These are phyloP conservation scores for Myrica gale DNA, from an alignment of 306 rosid genomes.

Conservation along the genomic window DNA sequence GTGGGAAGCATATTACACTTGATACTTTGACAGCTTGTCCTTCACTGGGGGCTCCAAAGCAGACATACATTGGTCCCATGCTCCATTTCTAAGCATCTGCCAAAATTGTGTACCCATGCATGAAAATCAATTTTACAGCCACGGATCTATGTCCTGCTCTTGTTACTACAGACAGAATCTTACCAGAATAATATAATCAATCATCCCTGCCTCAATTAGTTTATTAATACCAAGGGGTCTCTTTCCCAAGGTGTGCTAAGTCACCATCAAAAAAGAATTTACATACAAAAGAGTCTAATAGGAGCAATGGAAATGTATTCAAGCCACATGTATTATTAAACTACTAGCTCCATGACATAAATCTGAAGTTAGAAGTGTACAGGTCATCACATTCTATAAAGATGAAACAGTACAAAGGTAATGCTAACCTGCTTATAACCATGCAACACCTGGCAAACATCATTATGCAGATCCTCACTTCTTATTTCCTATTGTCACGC, in stretches of 20 bases:
- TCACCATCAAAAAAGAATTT: background rate
- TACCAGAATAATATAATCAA: background rate
- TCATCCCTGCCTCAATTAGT: background rate
- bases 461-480: conserved; percentile 84
- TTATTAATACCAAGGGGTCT: background rate
- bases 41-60: conserved; percentile 83
- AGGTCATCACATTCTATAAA: background rate
- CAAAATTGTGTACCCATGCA: conserved; percentile 9
- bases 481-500: conserved; percentile 71
- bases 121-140: conserved; percentile 1
- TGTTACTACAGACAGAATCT: background rate
- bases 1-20: conserved; percentile 41
- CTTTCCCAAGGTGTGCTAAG: background rate
- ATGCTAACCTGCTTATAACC: conserved; percentile 90
- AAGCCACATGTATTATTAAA: conserved; percentile 4
- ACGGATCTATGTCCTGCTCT: background rate
- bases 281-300: background rate
- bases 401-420: conserved; percentile 25
- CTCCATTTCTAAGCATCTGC: conserved; percentile 95
- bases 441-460: conserved; percentile 87
- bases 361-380: conserved; percentile 12
- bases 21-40: conserved; percentile 91
- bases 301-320: background rate
- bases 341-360: conserved; percentile 3
- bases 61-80: conserved; percentile 97